phyloP scores from a whole-genome alignment of 2,329 filamentous ascomycete species.

The Fusarium avenaceum region DNA sequence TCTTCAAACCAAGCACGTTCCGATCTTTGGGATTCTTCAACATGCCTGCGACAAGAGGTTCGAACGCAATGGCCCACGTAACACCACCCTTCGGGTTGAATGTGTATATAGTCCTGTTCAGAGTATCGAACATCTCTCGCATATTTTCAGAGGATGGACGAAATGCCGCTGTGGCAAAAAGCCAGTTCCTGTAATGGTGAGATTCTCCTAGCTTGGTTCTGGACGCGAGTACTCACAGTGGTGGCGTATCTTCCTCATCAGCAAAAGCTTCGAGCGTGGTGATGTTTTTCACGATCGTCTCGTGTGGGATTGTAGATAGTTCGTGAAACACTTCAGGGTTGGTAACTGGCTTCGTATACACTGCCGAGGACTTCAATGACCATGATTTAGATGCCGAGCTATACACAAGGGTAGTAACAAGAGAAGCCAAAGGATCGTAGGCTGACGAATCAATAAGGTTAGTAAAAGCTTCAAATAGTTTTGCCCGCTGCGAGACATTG shows the following conservation, averaged over 20 bases:
- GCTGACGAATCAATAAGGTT: not conserved
- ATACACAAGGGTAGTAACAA: slow-evolving; percentile 1
- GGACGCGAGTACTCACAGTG: not conserved
- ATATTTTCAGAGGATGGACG: not conserved
- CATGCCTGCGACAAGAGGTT: not conserved
- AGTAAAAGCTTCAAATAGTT: not conserved
- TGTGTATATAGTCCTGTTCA: not conserved
- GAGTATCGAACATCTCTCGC: not conserved
- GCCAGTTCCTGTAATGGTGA: not conserved
- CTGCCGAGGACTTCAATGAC: not conserved
- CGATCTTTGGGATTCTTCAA: not conserved
- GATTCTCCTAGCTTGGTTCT: accelerated
- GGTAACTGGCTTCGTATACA: not conserved
- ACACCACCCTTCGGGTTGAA: not conserved
- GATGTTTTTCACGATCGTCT: not conserved
- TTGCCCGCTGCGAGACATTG: not conserved
- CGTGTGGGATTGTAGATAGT: not conserved
- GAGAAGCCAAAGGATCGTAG: not conserved
- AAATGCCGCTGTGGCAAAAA: not conserved
- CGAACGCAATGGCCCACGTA: not conserved
- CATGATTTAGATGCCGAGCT: not conserved
- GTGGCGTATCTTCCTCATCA: not conserved
- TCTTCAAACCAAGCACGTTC: not conserved
- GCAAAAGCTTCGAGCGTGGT: not conserved
- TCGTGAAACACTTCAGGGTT: not conserved